These are phyloP conservation scores for Lojkania enalia DNA, from an alignment of 2,329 filamentous ascomycete genomes.

Conservation along the genomic window DNA sequence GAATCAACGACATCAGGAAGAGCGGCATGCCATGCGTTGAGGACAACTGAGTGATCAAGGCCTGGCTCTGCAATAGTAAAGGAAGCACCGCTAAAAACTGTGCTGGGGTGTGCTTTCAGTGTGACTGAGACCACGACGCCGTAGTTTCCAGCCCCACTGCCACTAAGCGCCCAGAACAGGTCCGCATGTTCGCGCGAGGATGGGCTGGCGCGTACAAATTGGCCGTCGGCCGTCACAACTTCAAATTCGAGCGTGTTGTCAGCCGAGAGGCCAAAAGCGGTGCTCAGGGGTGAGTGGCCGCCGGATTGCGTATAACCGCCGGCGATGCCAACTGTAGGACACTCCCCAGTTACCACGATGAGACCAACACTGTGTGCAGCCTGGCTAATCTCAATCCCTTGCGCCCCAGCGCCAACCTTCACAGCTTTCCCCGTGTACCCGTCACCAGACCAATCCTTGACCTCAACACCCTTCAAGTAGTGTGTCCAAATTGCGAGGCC, in stretches of 20 bases:
- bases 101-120: constrained; percentile 3
- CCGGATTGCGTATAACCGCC: constrained; percentile 44
- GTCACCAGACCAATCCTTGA: too few relatives aligned
- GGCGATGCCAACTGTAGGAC: constrained; percentile 50
- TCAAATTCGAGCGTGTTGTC: constrained; percentile 26
- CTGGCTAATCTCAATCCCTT: constrained; percentile 8
- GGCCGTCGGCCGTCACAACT: constrained; percentile 28
- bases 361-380: not conserved
- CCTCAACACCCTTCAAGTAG: constrained; percentile 8
- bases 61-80: not conserved
- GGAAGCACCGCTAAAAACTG: not conserved
- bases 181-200: constrained; percentile 21
- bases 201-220: constrained; percentile 1
- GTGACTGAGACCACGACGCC: constrained; percentile 10
- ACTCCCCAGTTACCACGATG: constrained; percentile 2
- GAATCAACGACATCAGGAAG: not conserved
- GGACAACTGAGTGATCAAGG: not conserved
- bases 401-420: constrained; percentile 14
- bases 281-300: constrained; percentile 53
- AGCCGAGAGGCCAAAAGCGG: constrained; percentile 7
- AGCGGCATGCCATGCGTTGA: not conserved
- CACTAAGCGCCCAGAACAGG: constrained; percentile 31
- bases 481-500: constrained; percentile 7
- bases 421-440: constrained; percentile 12
- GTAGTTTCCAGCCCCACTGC: constrained; percentile 16